Conservation (phyloP, 2,329 filamentous ascomycete genomes). For the Ophiostoma ips region DNA sequence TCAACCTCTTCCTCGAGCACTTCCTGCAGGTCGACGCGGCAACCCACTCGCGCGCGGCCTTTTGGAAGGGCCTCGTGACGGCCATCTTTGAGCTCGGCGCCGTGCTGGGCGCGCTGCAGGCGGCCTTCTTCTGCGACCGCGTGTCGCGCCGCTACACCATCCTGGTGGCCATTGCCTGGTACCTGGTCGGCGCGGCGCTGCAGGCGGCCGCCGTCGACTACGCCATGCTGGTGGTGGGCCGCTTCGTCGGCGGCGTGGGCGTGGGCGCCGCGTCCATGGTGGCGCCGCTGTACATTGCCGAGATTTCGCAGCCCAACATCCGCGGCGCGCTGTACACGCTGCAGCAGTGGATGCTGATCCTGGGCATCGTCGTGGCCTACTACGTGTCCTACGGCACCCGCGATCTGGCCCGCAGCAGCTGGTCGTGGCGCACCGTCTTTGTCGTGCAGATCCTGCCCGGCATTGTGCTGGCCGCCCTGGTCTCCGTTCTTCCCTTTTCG, state of each 20-base stretch:
- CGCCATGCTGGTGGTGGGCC: constrained; percentile 17
- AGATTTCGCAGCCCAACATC: constrained; percentile 9
- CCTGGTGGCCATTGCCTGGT: constrained; percentile 24
- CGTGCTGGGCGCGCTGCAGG: constrained; percentile 22
- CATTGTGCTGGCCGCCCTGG: not conserved
- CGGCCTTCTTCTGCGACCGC: constrained; percentile 25
- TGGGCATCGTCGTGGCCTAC: constrained; percentile 29
- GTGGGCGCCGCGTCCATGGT: constrained; percentile 24
- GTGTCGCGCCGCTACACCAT: constrained; percentile 30
- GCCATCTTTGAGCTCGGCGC: constrained; percentile 29
- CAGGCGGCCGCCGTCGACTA: constrained; percentile 19
- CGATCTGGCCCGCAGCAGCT: not conserved
- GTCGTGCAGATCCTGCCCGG: constrained; percentile 3
- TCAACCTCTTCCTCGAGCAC: too few relatives aligned
- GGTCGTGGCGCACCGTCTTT: not conserved
- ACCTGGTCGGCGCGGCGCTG: constrained; percentile 29
- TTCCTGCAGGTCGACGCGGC: too few relatives aligned
- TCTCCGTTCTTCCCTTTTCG: constrained; percentile 6
- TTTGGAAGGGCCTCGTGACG: constrained; percentile 27
- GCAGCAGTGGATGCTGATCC: constrained; percentile 9
- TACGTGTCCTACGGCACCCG: constrained; percentile 27
- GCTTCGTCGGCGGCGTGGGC: constrained; percentile 20
- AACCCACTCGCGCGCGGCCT: too few relatives aligned
- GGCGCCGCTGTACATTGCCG: constrained; percentile 13
- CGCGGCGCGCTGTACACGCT: constrained; percentile 6